phyloP scores from a whole-genome alignment of 2,329 filamentous ascomycete species.

The Colletotrichum australisinense region DNA sequence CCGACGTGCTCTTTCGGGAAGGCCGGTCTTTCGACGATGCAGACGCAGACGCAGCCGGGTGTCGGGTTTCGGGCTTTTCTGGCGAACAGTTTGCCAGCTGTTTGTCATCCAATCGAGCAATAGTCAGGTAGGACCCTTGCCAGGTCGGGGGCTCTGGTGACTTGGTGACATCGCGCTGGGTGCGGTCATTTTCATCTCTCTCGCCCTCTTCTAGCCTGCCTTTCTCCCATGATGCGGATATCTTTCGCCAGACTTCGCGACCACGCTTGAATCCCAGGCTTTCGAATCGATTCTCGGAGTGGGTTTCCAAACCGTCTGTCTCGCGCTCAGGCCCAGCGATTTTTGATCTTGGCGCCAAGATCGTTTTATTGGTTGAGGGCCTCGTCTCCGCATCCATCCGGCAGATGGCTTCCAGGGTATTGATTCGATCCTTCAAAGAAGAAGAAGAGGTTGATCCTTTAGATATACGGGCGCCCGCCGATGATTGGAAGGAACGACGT shows the following conservation, averaged over 20 bases:
- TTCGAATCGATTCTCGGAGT: background rate
- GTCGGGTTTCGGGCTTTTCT: background rate
- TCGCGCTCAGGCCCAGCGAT: background rate
- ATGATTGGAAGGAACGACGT: background rate
- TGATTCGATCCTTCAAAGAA: background rate
- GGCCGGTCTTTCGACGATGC: too few species aligned
- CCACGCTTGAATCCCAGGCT: slow-evolving; percentile 18
- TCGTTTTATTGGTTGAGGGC: background rate
- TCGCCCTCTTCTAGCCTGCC: background rate
- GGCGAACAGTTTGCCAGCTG: background rate
- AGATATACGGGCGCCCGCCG: background rate
- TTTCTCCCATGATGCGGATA: slow-evolving; percentile 14
- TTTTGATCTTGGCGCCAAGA: background rate
- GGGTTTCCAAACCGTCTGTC: background rate
- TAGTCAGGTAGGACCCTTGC: background rate
- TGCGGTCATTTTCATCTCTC: background rate
- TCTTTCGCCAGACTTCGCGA: slow-evolving; percentile 10
- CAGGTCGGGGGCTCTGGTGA: background rate
- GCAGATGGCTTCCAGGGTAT: background rate
- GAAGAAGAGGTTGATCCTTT: background rate
- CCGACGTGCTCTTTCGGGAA: background rate
- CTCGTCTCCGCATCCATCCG: background rate
- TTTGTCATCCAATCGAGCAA: background rate
- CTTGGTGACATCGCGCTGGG: background rate
- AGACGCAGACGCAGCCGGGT: background rate